Evolutionary conservation across 495 filamentous ascomycete species (phyloP), one percentile per base, ranked within the genome.

Genomic region (Neurospora intermedia): DNA sequence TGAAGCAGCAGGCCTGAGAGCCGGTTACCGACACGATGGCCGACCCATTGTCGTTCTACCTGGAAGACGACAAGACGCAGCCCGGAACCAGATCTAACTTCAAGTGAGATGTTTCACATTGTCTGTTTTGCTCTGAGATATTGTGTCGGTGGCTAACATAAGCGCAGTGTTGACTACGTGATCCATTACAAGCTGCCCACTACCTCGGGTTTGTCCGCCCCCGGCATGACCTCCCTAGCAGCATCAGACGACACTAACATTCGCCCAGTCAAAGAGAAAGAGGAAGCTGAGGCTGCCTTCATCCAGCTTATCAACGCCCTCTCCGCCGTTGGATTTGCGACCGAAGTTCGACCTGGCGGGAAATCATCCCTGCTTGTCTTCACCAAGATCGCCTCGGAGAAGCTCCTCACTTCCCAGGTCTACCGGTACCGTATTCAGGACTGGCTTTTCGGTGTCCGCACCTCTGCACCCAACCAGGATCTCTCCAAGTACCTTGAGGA

Each of bases 371-470:
- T 98, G 45, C 84, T 99, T 54, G 85, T 99, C 70, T 98, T 98
- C 80, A 86, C 92, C 76, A 91, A 91, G 77, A 89, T 94, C 18
- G 89, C 88, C 69, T 93, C 91, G 4, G 84, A 89, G 46, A 81
- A 86, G 73, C 86, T 90, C 72, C 82, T 94, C 70, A 81, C 84
- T 72, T 82, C 80, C 62, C 88, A 91, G 69, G 87, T 92, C 71
- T 93, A 94, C 77, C 88, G 89, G 69, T 76, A 77, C 77, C 94
- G 96, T 70, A 90, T 98, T 69, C 93, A 94, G 77, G 96, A 99
- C 84, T 99, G 96, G 96, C 91, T 98, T 38, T 91, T 94, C 82
- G 94, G 96, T 42, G 91, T 98, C 45, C 91, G 94, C 54, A 85
- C 90, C 74, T 85, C 87, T 18, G 91, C 94, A 40, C 96, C 95